These are phyloP conservation scores for Polyplosphaeria fusca DNA, from an alignment of 495 filamentous ascomycete genomes.

Conservation along the genomic window DNA sequence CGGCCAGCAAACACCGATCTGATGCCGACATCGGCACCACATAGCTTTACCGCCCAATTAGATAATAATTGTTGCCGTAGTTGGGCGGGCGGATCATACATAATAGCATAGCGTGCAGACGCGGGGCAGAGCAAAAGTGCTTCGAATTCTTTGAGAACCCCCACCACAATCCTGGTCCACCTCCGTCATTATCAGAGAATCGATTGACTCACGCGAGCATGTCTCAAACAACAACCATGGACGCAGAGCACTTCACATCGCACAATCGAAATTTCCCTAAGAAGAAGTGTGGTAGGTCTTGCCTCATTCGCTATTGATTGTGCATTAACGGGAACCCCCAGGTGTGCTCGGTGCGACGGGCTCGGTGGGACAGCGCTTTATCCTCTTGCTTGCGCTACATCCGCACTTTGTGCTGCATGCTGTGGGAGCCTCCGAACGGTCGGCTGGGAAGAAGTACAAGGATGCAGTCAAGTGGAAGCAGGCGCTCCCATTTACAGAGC, in stretches of 20 bases:
- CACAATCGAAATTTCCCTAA: constrained; percentile 38
- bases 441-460: constrained; percentile 46
- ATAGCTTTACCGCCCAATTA: not conserved
- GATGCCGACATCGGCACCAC: constrained; percentile 2
- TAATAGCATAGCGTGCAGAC: not conserved
- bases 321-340: constrained; percentile 19
- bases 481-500: constrained; percentile 41
- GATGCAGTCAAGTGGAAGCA: constrained; percentile 49
- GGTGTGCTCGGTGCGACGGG: constrained; percentile 48
- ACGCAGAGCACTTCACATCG: constrained; percentile 39
- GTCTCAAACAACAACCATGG: constrained; percentile 34
- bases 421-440: constrained; percentile 43
- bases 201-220: constrained; percentile 2
- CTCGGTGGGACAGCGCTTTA: constrained; percentile 47
- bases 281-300: constrained; percentile 43
- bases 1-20: not conserved
- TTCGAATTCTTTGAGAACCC: not conserved
- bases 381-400: constrained; percentile 45
- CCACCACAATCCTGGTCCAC: constrained; percentile 2
- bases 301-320: not conserved
- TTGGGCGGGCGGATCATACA: not conserved
- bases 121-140: not conserved
- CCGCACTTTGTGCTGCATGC: constrained; percentile 45
- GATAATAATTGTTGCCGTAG: not conserved
- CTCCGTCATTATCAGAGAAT: constrained; percentile 2